These are phyloP conservation scores for Xylaria hypoxylon DNA, from an alignment of 2,329 filamentous ascomycete genomes.

Conservation along the genomic window DNA sequence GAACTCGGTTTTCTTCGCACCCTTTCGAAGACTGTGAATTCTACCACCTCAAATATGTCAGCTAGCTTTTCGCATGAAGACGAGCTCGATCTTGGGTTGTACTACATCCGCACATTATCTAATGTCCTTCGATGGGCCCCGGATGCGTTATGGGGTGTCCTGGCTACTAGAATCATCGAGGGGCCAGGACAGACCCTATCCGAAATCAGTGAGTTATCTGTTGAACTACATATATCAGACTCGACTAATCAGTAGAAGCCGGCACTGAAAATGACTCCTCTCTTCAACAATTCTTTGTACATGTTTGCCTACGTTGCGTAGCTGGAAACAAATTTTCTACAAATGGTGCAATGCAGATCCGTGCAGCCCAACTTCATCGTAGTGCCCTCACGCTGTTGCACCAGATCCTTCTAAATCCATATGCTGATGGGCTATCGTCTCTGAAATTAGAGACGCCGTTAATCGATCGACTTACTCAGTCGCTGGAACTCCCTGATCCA, in stretches of 20 bases:
- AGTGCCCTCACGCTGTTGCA: constrained; percentile 76
- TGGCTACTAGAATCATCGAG: constrained; percentile 71
- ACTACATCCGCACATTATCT: constrained; percentile 80
- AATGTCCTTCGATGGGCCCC: constrained; percentile 77
- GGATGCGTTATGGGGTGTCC: constrained; percentile 75
- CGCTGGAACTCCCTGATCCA: constrained; percentile 71
- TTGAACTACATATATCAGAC: constrained; percentile 41
- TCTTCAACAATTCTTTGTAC: constrained; percentile 75
- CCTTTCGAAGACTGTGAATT: constrained; percentile 42
- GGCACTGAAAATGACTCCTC: constrained; percentile 67
- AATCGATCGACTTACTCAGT: constrained; percentile 73
- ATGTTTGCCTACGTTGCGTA: constrained; percentile 73
- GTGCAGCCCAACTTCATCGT: constrained; percentile 76
- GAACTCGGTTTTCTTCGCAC: constrained; percentile 65
- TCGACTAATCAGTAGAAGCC: constrained; percentile 53
- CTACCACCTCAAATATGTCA: constrained; percentile 45
- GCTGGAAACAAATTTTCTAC: constrained; percentile 55
- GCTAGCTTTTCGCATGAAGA: constrained; percentile 65
- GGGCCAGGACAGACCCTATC: constrained; percentile 59
- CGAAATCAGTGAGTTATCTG: constrained; percentile 63
- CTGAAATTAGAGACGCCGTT: constrained; percentile 77
- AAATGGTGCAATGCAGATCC: constrained; percentile 55
- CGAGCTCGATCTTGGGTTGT: constrained; percentile 80
- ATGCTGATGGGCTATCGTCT: constrained; percentile 67
- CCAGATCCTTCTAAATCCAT: constrained; percentile 74